A percentile compares a stretch with the other conserved stretches of the same genome.
Evolutionary conservation across 2,329 filamentous ascomycete genomes (phyloP).

Genomic region (Waltergamsia citrina): DNA sequence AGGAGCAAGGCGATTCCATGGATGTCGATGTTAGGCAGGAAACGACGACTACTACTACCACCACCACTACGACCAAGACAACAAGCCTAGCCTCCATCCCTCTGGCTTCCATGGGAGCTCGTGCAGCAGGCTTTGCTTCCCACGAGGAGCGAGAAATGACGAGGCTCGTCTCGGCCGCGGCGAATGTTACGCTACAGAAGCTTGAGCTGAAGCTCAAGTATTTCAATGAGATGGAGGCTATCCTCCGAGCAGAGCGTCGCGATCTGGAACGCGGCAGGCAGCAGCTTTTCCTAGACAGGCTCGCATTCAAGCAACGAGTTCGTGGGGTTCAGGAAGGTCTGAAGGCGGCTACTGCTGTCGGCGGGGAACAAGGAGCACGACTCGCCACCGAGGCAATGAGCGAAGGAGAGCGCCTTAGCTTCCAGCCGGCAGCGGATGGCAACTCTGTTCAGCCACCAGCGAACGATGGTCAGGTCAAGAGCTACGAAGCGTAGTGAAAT

Average conservation of each 20-base stretch:
- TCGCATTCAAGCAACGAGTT: constrained; percentile 83
- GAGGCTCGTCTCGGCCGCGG: constrained; percentile 79
- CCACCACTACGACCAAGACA: constrained; percentile 34
- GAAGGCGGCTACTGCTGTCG: constrained; percentile 38
- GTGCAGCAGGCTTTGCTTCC: constrained; percentile 79
- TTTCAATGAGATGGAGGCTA: constrained; percentile 91
- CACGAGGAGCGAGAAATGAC: constrained; percentile 97
- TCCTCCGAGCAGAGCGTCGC: constrained; percentile 82
- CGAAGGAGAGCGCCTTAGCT: constrained; percentile 44
- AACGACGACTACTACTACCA: constrained; percentile 39
- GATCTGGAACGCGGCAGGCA: constrained; percentile 89
- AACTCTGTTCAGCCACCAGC: constrained; percentile 38
- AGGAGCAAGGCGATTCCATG: constrained; percentile 52
- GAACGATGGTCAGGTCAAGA: constrained; percentile 46
- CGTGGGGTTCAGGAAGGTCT: constrained; percentile 72
- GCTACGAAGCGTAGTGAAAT: constrained; percentile 37
- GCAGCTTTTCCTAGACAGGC: constrained; percentile 84
- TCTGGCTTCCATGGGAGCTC: constrained; percentile 76
- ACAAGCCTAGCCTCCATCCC: constrained; percentile 63
- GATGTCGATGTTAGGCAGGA: constrained; percentile 50
- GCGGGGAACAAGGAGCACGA: constrained; percentile 39
- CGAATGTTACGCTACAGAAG: constrained; percentile 92
- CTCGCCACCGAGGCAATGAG: constrained; percentile 34
- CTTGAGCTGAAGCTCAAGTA: constrained; percentile 92
- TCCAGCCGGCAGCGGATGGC: constrained; percentile 30